Percentiles rank a stretch among this genome's conserved stretches.
Evolutionary conservation across 2,329 filamentous ascomycete genomes (phyloP).

Genomic region (Apiospora kogelbergensis): DNA sequence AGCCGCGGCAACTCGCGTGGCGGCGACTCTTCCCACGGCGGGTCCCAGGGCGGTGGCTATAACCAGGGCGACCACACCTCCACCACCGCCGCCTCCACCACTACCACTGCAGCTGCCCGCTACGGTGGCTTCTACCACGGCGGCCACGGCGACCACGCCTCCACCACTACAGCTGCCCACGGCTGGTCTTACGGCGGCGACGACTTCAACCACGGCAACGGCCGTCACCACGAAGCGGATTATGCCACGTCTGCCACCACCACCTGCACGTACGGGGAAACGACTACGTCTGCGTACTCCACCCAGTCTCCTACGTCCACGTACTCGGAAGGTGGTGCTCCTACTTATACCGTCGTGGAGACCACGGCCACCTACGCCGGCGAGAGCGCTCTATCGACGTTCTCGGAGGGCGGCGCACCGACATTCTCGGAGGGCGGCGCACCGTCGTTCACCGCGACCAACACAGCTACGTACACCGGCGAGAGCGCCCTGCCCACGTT

Average conservation of each 20-base stretch:
- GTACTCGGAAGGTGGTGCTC: too few relatives aligned
- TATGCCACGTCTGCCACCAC: not conserved
- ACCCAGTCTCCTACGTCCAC: not conserved
- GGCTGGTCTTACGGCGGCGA: not conserved
- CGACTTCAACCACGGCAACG: not conserved
- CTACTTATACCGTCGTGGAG: not conserved
- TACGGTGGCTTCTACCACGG: too few relatives aligned
- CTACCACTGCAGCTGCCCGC: too few relatives aligned
- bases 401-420: not conserved
- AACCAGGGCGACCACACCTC: not conserved
- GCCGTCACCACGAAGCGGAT: not conserved
- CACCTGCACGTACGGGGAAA: not conserved
- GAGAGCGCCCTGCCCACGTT: not conserved
- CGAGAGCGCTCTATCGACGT: not conserved
- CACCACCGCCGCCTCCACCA: not conserved
- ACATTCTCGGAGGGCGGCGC: not conserved
- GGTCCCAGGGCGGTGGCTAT: too few relatives aligned
- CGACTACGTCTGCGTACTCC: not conserved
- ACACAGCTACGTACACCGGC: not conserved
- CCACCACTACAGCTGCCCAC: not conserved
- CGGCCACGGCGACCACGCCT: not conserved
- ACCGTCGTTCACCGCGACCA: not conserved
- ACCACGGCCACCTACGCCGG: not conserved
- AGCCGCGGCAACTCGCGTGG: not conserved
- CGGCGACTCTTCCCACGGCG: not conserved